Conservation (phyloP, 2,329 filamentous ascomycete species). For the Volutella citrinella region DNA sequence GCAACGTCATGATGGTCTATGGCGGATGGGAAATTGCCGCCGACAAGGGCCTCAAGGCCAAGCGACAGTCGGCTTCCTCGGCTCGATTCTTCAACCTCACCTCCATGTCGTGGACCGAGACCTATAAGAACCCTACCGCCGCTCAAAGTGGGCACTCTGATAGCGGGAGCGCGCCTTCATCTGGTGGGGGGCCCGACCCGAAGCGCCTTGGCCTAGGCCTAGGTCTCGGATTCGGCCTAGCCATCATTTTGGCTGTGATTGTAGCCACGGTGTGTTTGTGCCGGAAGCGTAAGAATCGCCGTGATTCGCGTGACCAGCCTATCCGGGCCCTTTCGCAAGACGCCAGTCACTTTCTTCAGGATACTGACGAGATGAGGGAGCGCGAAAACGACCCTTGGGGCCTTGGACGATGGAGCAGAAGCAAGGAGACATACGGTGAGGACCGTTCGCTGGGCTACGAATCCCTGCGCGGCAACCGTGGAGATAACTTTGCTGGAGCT, state of each 20-base stretch:
- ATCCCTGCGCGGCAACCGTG: slow-evolving; percentile 38
- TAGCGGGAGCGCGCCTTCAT: slow-evolving; percentile 12
- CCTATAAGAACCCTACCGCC: slow-evolving; percentile 46
- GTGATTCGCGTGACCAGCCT: slow-evolving; percentile 42
- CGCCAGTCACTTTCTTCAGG: slow-evolving; percentile 42
- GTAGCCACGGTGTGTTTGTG: slow-evolving; percentile 50
- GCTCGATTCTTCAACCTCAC: slow-evolving; percentile 56
- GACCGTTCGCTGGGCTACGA: slow-evolving; percentile 49
- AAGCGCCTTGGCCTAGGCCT: slow-evolving; percentile 58
- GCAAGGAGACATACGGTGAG: slow-evolving; percentile 41
- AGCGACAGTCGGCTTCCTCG: slow-evolving; percentile 30
- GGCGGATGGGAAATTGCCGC: slow-evolving; percentile 55
- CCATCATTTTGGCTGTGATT: slow-evolving; percentile 45
- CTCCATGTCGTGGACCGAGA: slow-evolving; percentile 49
- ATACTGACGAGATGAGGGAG: slow-evolving; percentile 47
- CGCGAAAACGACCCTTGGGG: slow-evolving; percentile 31
- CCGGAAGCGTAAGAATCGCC: slow-evolving; percentile 36
- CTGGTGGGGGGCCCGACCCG: too few relatives aligned
- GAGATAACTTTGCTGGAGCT: slow-evolving; percentile 11
- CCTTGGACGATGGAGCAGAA: slow-evolving; percentile 40
- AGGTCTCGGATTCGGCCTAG: slow-evolving; percentile 56
- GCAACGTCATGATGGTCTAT: slow-evolving; percentile 67
- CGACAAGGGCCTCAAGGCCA: slow-evolving; percentile 26
- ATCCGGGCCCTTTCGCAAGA: slow-evolving; percentile 50
- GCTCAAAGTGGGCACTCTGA: slow-evolving; percentile 11